These are phyloP conservation scores for Rauvolfia tetraphylla DNA, from an alignment of 257 asterid species.

Conservation along the genomic window DNA sequence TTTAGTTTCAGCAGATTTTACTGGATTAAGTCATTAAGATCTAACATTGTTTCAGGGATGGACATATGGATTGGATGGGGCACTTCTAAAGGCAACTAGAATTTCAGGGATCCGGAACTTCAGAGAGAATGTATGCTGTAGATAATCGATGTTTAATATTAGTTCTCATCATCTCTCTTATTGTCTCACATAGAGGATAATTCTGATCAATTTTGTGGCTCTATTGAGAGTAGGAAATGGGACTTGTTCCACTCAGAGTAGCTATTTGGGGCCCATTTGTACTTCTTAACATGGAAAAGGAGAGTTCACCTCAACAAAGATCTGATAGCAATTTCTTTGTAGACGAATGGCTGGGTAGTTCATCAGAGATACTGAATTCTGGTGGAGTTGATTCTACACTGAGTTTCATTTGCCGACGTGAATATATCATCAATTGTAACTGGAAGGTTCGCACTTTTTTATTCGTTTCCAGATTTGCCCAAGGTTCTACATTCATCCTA, in stretches of 20 bases:
- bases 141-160: neutral
- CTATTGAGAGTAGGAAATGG: constrained; percentile 63
- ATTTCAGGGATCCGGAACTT: constrained; percentile 76
- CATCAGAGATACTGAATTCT: constrained; percentile 53
- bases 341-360: constrained; percentile 72
- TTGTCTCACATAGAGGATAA: neutral
- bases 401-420: constrained; percentile 58
- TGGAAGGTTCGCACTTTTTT: constrained; percentile 66
- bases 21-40: neutral
- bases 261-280: constrained; percentile 89
- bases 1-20: neutral
- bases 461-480: constrained; percentile 8
- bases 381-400: constrained; percentile 58
- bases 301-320: constrained; percentile 23
- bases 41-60: constrained; percentile 50
- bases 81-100: constrained; percentile 66
- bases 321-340: constrained; percentile 33
- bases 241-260: constrained; percentile 60
- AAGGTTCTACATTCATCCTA: neutral
- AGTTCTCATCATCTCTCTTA: neutral
- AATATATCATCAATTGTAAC: constrained; percentile 74
- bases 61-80: constrained; percentile 86
- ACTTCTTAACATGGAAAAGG: constrained; percentile 48
- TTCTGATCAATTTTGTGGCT: constrained; percentile 18
- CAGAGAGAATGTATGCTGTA: constrained; percentile 45